These are phyloP conservation scores for Lyophyllum semitale DNA, from an alignment of 768 basidiomycete genomes.

Conservation along the genomic window DNA sequence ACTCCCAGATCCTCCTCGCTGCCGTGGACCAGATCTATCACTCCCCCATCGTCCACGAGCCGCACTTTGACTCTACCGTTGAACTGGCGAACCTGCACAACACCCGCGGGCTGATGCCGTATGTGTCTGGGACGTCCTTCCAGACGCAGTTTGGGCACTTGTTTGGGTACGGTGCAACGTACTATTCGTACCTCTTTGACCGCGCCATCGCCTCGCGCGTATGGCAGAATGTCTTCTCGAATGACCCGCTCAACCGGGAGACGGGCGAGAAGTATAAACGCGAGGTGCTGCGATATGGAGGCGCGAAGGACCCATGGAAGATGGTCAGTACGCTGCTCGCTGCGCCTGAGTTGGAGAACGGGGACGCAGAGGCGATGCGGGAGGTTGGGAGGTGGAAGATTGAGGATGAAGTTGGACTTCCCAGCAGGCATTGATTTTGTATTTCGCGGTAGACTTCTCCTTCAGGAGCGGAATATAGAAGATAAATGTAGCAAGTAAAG, in stretches of 20 bases:
- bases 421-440: slow-evolving; percentile 55
- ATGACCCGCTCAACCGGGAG: slow-evolving; percentile 66
- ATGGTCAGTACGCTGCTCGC: slow-evolving; percentile 80
- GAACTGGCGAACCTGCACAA: slow-evolving; percentile 64
- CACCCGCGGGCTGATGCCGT: slow-evolving; percentile 76
- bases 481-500: not conserved
- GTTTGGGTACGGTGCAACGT: slow-evolving; percentile 95
- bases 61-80: slow-evolving; percentile 72
- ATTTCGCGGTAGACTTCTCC: not conserved
- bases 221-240: slow-evolving; percentile 74
- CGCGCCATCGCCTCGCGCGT: slow-evolving; percentile 94
- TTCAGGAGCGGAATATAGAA: not conserved
- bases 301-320: slow-evolving; percentile 91
- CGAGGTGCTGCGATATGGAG: slow-evolving; percentile 79
- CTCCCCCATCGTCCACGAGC: slow-evolving; percentile 56
- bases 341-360: slow-evolving; percentile 62
- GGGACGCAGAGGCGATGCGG: slow-evolving; percentile 83
- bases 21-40: slow-evolving; percentile 90
- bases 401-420: slow-evolving; percentile 66
- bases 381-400: slow-evolving; percentile 90
- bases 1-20: slow-evolving; percentile 88
- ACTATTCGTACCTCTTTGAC: slow-evolving; percentile 97
- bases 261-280: slow-evolving; percentile 81
- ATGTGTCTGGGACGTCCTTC: slow-evolving; percentile 84
- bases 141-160: slow-evolving; percentile 96